Percentiles rank a stretch among this genome's conserved stretches.
Evolutionary conservation across 768 basidiomycete species (phyloP).

Genomic region (Auriscalpium microsporum): DNA sequence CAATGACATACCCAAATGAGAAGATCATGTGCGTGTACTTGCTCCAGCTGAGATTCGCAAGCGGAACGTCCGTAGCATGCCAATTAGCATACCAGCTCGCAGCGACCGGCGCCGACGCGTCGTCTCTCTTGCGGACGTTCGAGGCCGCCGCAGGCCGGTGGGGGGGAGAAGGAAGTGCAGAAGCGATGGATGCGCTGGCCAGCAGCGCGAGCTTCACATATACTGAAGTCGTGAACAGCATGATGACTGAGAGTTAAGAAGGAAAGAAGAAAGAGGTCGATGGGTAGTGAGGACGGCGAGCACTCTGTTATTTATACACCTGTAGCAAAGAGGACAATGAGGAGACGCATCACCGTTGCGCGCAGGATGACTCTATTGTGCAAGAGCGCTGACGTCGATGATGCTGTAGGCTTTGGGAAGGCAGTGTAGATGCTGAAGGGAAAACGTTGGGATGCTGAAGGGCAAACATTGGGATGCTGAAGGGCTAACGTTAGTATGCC

Average conservation of each 20-base stretch:
- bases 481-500: background rate
- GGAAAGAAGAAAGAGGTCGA: background rate
- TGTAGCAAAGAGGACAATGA: background rate
- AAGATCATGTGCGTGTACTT: constrained; percentile 51
- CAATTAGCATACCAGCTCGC: constrained; percentile 53
- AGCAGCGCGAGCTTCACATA: background rate
- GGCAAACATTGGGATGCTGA: no score
- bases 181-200: background rate
- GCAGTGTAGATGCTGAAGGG: no score
- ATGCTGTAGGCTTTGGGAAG: background rate
- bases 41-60: constrained; percentile 40
- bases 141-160: background rate
- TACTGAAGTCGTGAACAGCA: background rate
- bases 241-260: background rate
- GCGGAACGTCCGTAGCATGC: constrained; percentile 33
- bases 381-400: no score
- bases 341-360: background rate
- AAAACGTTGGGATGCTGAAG: no score
- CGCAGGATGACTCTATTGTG: background rate
- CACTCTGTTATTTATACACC: background rate
- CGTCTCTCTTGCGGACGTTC: background rate
- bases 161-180: background rate
- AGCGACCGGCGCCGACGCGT: constrained; percentile 24
- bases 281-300: background rate
- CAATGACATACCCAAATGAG: constrained; percentile 49